Evolutionary conservation across 2,329 filamentous ascomycete genomes (phyloP), one percentile per base, ranked within the genome.

Genomic region (Aureobasidium pullulans): DNA sequence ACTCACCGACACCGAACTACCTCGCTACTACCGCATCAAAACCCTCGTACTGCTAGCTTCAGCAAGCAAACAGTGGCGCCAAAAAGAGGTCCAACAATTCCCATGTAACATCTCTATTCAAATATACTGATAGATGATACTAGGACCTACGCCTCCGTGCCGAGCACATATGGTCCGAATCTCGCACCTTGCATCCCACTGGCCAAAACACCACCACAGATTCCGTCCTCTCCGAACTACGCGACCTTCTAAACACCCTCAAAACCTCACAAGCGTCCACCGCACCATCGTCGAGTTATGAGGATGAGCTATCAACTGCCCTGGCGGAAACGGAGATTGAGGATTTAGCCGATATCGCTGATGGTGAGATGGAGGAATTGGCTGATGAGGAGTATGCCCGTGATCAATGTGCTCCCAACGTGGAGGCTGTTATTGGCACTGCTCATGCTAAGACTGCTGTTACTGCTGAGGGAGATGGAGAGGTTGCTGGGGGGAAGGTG

Each of bases 11-110:
- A 29, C 42, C 6, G 54, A 57, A 6, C n/a, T 57, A 8, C 54
- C 54, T 48, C 54, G 54, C 43, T 57, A 57, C 43, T 57, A 57
- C 23, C 54, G 43, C 10, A 57, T 57, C 43, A 57, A 48, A 7
- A 57, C 43, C 2, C 23, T 57, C 4, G 11, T 57, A 10, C 23
- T 57, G 13, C 42, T 57, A 39, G 34, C 54, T 19, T 57, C 54
- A 19, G 34, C 32, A 28, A 57, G 13, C n/a, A 40, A 47, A 48
- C 8, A 31, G 9, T 57, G 54, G 54, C 54, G 43, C 19, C 32
- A 57, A 5, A 47, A 48, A 40, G 54, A 57, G 53, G 54, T 48
- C 15, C 10, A 9, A 32, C 2, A 19, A 44, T 1, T 11, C 19
- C 10, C 19, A n/a, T 19, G 8, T 46, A 9, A 6, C 28, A 16